Base-by-base conservation (phyloP, 2,329 filamentous ascomycete species). In the Mycocentrospora acerina region DNA sequence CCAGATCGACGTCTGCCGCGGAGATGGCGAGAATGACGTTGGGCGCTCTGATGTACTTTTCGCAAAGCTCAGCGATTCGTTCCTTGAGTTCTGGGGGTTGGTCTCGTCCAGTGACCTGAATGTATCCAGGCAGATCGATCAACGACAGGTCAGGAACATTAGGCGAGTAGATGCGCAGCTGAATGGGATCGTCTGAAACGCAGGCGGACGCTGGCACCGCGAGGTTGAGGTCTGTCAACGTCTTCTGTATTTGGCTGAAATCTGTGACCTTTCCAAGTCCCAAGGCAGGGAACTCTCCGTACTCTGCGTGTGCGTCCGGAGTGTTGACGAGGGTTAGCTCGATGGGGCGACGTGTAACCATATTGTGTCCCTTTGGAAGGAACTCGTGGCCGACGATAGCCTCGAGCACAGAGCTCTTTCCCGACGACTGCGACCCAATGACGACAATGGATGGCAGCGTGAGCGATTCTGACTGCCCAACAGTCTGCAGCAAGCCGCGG, bases 381-480 rank as follows among this genome's bases (percentile, higher is more conserved):
- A 98, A 98, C 58, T 98, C 93, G 61, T 98, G 93, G 4, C 93
- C 94, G 37, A 98, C 94, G 45, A 98, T 95, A 14, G 93, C 88
- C 67, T 98, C 93, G 32, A 98, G 69, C 2, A 98, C 93, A 1
- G 93, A 98, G 61, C 91, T 97, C 73, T 98, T 98, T 27, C 93
- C 93, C 0, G 93, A 97, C 0, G 93, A 98, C 65, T 98, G 93
- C 2, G 93, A 98, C 16, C 93, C 93, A 55, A 98, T 96, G 25
- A 98, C 93, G n/a, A 98, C 93, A 41, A 98, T 98, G 0, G 94
- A 97, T 0, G 93, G 93, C 15, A 98, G 73, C 1, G 87, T 91
- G 48, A 98, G 74, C 3, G 88, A 82, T 50, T 86, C 89, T 1
- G 90, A 94, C 72, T 98, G 91, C 24, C 90, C 94, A 31, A 98